Evolutionary conservation across 2,329 filamentous ascomycete species (phyloP), one percentile per base, ranked within the genome.

Genomic region (Acephala macrosclerotiorum): DNA sequence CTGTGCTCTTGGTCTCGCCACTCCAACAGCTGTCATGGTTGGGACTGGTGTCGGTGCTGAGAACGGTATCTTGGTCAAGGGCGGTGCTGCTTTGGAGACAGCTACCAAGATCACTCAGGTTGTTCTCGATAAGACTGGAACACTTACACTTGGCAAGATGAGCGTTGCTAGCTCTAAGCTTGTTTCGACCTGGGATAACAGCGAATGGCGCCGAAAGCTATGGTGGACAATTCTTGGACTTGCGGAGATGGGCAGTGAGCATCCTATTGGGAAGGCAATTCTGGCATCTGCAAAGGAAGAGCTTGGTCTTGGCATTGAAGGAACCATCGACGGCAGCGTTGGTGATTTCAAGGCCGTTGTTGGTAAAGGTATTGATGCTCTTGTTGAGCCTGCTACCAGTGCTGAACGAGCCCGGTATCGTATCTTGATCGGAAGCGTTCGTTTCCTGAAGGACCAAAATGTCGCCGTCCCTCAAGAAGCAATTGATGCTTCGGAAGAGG

Each of bases 141-240:
- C 95, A 3, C 85, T 99, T 66, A 99, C 96, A 0, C 87, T 96
- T 72, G 96, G 96, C 55, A 96, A 94, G 79, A 98, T 99, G 94
- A 96, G 87, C 68, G 94, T 98, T 20, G 91, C 93, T 8, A 88
- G 89, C 65, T 83, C 86, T 25, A 88, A 87, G 58, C 83, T 95
- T 40, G 86, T 87, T 36, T 80, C 87, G 8, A 78, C 83, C 1
- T 98, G 95, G 95, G 83, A 86, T 51, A 84, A 85, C 26, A 89
- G 84, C 63, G 87, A 91, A 36, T 87, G 86, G 83, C 87, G 88
- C 64, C 88, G 86, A 66, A 88, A 88, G 38, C 84, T 97, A 3
- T 99, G 95, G 95, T 99, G 96, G 96, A 89, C 92, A n/a, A 85
- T 97, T 67, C 89, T 99, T 64, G 96, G 94, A 53, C 89, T 98